Conservation (phyloP, 2,329 filamentous ascomycete species). For the Fusarium proliferatum region DNA sequence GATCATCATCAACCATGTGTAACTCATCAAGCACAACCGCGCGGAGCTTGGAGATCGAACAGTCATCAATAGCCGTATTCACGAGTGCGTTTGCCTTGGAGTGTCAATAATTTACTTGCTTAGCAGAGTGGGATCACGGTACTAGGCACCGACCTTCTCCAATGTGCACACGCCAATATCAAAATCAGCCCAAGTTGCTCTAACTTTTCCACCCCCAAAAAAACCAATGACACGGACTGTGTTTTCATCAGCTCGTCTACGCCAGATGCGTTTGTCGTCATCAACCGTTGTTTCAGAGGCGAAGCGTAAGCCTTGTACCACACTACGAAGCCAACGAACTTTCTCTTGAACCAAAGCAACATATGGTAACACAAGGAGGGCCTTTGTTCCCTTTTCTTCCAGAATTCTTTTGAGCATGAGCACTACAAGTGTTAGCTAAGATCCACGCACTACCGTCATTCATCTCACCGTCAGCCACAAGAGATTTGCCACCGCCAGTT, state of each 20-base stretch:
- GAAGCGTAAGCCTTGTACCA: slow-evolving; percentile 69
- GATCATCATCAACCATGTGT: slow-evolving; percentile 84
- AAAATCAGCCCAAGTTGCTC: slow-evolving; percentile 76
- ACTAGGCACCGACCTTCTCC: slow-evolving; percentile 67
- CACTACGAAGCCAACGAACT: slow-evolving; percentile 75
- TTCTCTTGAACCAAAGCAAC: slow-evolving; percentile 85
- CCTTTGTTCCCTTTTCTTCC: slow-evolving; percentile 72
- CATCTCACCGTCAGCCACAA: slow-evolving; percentile 70
- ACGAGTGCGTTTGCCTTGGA: slow-evolving; percentile 77
- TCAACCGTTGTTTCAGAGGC: slow-evolving; percentile 49
- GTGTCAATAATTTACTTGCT: slow-evolving; percentile 2
- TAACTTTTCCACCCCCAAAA: slow-evolving; percentile 77
- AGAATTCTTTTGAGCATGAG: slow-evolving; percentile 78
- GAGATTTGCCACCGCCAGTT: slow-evolving; percentile 81
- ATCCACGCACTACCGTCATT: neutral
- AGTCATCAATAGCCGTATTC: slow-evolving; percentile 79
- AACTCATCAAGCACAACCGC: slow-evolving; percentile 80
- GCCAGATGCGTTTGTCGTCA: slow-evolving; percentile 59
- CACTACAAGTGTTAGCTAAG: slow-evolving; percentile 53
- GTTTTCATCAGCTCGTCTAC: slow-evolving; percentile 66
- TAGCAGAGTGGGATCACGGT: neutral
- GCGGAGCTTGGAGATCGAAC: slow-evolving; percentile 70
- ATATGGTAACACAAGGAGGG: slow-evolving; percentile 79
- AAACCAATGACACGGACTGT: slow-evolving; percentile 75
- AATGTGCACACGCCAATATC: slow-evolving; percentile 84